Base-by-base conservation (phyloP, 78 protist species). In the Parvularia atlantis region DNA sequence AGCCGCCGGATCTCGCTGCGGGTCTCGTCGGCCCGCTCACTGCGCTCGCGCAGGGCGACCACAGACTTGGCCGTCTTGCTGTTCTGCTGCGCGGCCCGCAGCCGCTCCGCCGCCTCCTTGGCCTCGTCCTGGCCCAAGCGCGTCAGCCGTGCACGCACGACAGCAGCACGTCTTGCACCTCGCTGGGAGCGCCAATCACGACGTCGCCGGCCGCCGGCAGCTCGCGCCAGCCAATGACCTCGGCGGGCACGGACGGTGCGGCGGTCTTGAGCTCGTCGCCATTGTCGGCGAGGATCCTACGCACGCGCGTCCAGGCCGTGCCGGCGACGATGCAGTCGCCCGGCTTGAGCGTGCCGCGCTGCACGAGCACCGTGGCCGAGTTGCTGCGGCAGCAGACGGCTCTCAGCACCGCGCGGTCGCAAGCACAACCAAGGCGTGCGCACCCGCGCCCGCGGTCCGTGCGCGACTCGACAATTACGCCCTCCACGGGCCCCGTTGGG, bases 141-240 rank as follows among this genome's bases (percentile, higher is more conserved):
- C 28, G 9, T 22, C 28, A 22, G 56, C 28, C 9, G 24, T 50
- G 3, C 56, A 50, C 2, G 31, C 3, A 50, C 2, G 56, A 11
- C 56, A 3, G 24, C 9, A 16, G 56, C 56, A 50, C 28, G 50
- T 11, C 11, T 44, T 11, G 28, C 56, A 19, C 48, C 46, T 74
- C 78, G 22, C 53, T 41, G 16, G n/a, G 39, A 3, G 61, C 78
- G 22, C 0, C 44, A 7, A 64, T 16, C 22, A 74, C 39, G 28
- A 5, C 2, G 39, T 64, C 78, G 4, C 74, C 69, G 28, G 71
- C 63, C 14, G 0, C 35, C 30, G 80, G 80, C 50, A 65, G 5
- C 46, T 26, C 61, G 16, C 20, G 5, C 43, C 76, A 35, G n/a
- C 80, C 80, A 10, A n/a, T 26, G 9, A 75, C 46, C 20, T 65